Evolutionary conservation across 2,329 filamentous ascomycete genomes (phyloP).

Genomic region (Aureobasidium sp.): DNA sequence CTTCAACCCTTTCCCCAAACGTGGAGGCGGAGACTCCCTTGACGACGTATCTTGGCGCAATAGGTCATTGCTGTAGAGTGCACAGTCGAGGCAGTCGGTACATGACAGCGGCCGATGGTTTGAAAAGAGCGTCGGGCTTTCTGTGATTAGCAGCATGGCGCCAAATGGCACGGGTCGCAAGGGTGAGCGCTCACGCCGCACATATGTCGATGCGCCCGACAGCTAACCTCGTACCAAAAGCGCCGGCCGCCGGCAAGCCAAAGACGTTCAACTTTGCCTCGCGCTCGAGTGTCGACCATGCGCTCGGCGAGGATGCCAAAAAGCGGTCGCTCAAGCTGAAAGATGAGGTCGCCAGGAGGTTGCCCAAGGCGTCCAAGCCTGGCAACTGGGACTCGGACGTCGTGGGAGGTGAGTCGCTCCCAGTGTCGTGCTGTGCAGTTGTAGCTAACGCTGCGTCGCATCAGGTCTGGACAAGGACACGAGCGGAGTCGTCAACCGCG

Average conservation of each 20-base stretch:
- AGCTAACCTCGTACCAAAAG: slow-evolving; percentile 7
- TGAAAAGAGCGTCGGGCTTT: neutral
- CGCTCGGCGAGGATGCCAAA: neutral
- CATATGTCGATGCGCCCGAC: neutral
- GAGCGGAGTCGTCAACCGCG: slow-evolving; percentile 38
- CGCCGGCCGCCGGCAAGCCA: slow-evolving; percentile 10
- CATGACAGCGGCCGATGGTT: slow-evolving; percentile 6
- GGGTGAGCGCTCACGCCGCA: slow-evolving; percentile 6
- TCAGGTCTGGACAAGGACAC: slow-evolving; percentile 14
- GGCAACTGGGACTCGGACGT: slow-evolving; percentile 27
- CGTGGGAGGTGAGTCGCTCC: slow-evolving; percentile 17
- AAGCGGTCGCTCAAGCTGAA: slow-evolving; percentile 17
- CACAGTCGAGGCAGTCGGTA: neutral
- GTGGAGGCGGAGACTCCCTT: neutral
- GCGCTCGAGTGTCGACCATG: slow-evolving; percentile 7
- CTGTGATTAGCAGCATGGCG: slow-evolving; percentile 13
- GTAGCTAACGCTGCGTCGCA: neutral
- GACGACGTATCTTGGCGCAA: slow-evolving; percentile 6
- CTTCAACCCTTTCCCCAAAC: neutral
- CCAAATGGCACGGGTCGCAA: slow-evolving; percentile 17
- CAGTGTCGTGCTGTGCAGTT: neutral
- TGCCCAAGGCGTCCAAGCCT: slow-evolving; percentile 25
- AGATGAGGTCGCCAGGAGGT: slow-evolving; percentile 21
- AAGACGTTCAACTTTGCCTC: slow-evolving; percentile 13
- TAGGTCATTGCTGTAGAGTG: neutral